Evolutionary conservation across 352 stramenopile species (phyloP), one percentile per base, ranked within the genome.

Genomic region (Blastocystis sp.): DNA sequence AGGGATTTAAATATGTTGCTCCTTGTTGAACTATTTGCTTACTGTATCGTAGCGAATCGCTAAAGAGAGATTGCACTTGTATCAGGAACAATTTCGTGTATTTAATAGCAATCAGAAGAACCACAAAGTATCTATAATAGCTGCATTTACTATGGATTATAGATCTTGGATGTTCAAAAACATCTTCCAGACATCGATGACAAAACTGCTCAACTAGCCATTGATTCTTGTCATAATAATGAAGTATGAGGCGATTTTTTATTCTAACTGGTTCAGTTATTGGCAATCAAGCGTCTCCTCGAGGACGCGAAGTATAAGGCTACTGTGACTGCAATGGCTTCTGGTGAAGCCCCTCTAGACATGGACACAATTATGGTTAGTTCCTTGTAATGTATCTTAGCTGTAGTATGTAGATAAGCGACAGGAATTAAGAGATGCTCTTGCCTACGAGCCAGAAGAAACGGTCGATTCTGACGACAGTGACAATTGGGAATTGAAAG

Each of bases 161-260:
- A 84, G 73, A 44, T 84, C 53, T 30, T 30, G 1, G 73, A 84
- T 42, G 48, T 84, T 5, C 19, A 66, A 35, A 37, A 33, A 53
- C 15, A 42, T 48, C 53, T 84, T 35, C 27, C 51, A 19, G 73
- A 44, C 30, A 84, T 84, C 9, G 53, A 68, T 51, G 48, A 64
- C 30, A 57, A 51, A 35, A 57, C 73, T 7, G 73, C 73, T 22
- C 15, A 84, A 27, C 15, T 84, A 22, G 73, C 73, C 3, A 84
- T 84, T 53, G 73, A 84, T 33, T 84, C 73, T 24, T 84, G 73
- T 48, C 48, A 57, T 13, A 27, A 48, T n/a, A 84, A 84, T 51
- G 73, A 84, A 69, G 73, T 84, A 84, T 0, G 24, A 22, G 15
- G 15, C 33, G 13, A 5, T 60, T 53, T 17, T 0, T 19, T n/a